Conservation (phyloP, 495 filamentous ascomycete species). For the Xylaria bambusicola region DNA sequence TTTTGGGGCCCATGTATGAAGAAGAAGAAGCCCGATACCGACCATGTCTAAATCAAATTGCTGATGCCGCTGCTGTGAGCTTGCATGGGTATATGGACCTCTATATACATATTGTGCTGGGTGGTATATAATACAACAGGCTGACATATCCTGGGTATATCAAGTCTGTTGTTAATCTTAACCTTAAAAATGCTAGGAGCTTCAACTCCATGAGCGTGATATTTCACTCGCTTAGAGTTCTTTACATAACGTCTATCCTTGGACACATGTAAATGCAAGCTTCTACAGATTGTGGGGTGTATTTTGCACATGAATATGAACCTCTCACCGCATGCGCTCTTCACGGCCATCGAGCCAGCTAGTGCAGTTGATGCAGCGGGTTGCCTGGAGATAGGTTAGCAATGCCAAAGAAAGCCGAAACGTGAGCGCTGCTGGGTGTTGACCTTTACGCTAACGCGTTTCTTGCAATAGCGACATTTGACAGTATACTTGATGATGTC, state of each 20-base stretch:
- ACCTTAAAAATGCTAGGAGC: background rate
- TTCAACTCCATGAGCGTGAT: background rate
- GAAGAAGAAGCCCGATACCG: slow-evolving; percentile 13
- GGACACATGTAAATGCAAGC: background rate
- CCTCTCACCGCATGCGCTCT: slow-evolving; percentile 40
- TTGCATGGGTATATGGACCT: background rate
- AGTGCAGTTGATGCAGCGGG: slow-evolving; percentile 70
- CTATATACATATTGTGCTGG: slow-evolving; percentile 3
- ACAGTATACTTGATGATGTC: slow-evolving; percentile 70
- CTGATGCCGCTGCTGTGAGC: too few relatives aligned
- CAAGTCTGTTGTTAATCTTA: background rate
- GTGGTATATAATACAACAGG: background rate
- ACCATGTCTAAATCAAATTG: background rate
- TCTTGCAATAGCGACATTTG: slow-evolving; percentile 72
- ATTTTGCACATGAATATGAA: background rate
- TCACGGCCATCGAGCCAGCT: slow-evolving; percentile 80
- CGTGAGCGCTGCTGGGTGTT: background rate
- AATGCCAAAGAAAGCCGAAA: background rate
- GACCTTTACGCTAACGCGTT: slow-evolving; percentile 67
- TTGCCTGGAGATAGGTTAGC: slow-evolving; percentile 44
- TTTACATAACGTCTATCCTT: background rate
- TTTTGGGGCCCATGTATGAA: slow-evolving; percentile 18
- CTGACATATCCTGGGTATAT: background rate
- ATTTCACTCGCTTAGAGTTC: background rate
- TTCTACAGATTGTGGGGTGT: background rate